Evolutionary conservation across 2,329 filamentous ascomycete species (phyloP), one percentile per base, ranked within the genome.

Genomic region (Sporothrix inflata): DNA sequence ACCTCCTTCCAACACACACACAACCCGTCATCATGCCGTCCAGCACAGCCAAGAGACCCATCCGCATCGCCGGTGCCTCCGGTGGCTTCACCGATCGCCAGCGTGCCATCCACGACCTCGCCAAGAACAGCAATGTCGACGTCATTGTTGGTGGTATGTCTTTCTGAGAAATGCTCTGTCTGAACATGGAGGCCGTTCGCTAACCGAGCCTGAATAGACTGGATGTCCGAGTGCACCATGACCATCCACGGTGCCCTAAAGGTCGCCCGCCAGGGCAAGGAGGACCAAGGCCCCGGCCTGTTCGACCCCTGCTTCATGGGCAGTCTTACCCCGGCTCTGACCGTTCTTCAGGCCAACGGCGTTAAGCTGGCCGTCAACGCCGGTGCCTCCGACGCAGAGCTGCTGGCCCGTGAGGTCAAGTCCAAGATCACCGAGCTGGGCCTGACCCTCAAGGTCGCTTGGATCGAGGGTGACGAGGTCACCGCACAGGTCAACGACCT

Each of bases 1-100:
- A 19, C 66, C 49, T 27, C 30, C 47, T 55, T 12, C 63, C 19
- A 65, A 34, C 24, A 11, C 51, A 38, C 57, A 49, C 24, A 53
- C 16, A 63, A 49, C 34, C 27, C 24, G 38, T 8, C 68, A 72
- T 14, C 30, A 72, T 72, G 71, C 65, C 65, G 27, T 61, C 57
- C 67, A 72, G 60, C 66, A 72, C 65, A 12, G 45, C 63, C 42
- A 81, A 80, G 73, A 76, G 80, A 74, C 78, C 82, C 16, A 80
- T 84, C 74, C 81, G 81, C 73, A 80, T 84, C 74, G 82, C 80
- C 72, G 82, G 82, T 72, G 80, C 81, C 57, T 83, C 81, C 9
- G 82, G 83, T 27, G 82, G 82, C 34, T 84, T 83, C 77, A 82
- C 82, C 24, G 82, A 83, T 75, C 79, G 82, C 38, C 81, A 83